These are phyloP conservation scores for Aureococcus anophagefferens DNA, from an alignment of 108 stramenopile genomes.

Conservation along the genomic window DNA sequence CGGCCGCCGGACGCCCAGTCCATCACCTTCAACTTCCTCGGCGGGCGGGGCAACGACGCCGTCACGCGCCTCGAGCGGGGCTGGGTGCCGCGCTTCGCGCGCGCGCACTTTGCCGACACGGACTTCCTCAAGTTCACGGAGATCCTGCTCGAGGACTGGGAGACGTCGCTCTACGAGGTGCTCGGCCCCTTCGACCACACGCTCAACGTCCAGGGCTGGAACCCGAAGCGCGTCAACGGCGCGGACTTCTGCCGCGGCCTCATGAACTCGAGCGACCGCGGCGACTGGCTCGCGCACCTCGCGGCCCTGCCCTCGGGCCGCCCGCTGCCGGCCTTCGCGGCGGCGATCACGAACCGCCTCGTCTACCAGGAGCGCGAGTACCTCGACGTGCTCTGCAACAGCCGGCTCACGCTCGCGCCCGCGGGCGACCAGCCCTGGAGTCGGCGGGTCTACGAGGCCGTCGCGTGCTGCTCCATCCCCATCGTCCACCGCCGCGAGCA, in stretches of 20 bases:
- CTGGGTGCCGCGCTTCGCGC: background rate
- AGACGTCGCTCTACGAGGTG: background rate
- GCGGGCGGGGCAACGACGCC: background rate
- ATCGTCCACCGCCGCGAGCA: background rate
- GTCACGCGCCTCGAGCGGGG: background rate
- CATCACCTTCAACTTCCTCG: background rate
- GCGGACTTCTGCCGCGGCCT: background rate
- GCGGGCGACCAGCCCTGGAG: background rate
- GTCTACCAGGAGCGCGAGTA: background rate
- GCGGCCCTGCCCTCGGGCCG: background rate
- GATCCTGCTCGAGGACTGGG: background rate
- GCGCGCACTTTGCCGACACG: background rate
- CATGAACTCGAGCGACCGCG: background rate
- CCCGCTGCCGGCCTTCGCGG: background rate
- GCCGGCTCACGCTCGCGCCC: background rate
- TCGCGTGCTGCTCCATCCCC: background rate
- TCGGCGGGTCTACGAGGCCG: background rate
- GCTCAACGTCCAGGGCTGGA: background rate
- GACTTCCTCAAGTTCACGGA: background rate
- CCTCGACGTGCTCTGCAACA: background rate
- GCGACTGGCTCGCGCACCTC: background rate
- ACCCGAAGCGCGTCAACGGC: background rate
- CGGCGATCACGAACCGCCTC: background rate
- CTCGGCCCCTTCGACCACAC: background rate
- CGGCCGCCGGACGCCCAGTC: too few relatives aligned